Base-by-base conservation (phyloP, 768 basidiomycete genomes). In the Lentinula edodes region DNA sequence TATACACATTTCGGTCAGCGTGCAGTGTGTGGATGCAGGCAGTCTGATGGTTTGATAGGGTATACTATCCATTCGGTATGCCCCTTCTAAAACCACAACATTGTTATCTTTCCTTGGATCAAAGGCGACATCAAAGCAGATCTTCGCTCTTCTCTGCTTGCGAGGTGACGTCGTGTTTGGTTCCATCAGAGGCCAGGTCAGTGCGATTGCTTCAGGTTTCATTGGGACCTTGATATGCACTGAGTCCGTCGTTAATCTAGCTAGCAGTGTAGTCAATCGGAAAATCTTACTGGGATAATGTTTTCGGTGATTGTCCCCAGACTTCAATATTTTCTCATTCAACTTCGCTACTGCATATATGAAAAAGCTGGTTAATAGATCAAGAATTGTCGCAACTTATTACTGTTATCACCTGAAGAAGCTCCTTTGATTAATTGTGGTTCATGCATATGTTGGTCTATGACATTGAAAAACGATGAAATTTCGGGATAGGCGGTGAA, bases 181-280 rank as follows among this genome's bases (percentile, higher is more conserved):
- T 20, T 57, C 35, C 16, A 23, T 34, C 9, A 57, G 23, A 32
- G 55, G 55, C 55, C 55, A 57, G 55, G 18, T 57, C 55, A 57
- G 23, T 32, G 55, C 39, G 8, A 57, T 43, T 10, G 43, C 55
- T 57, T 55, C 53, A n/a, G 34, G 35, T 41, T 55, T 55, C 34
- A 55, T 34, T 55, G 53, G 53, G 2, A 39, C 53, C 38, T 12
- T 35, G 35, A 35, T 20, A 16, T 9, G 36, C 10, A 55, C 18
- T 5, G 5, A 39, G n/a, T 10, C 13, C 20, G 23, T 39, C 35
- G 6, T 34, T 10, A 55, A 36, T 35, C 39, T 34, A 8, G 20
- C 12, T 34, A n/a, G 32, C 0, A 48, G 46, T 28, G 18, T 38
- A 16, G 28, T 28, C 28, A 28, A 28, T 28, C 28, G 28, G 28